Evolutionary conservation across 129 eudicot genomes (phyloP).

Genomic region (Flaveria sonorensis): DNA sequence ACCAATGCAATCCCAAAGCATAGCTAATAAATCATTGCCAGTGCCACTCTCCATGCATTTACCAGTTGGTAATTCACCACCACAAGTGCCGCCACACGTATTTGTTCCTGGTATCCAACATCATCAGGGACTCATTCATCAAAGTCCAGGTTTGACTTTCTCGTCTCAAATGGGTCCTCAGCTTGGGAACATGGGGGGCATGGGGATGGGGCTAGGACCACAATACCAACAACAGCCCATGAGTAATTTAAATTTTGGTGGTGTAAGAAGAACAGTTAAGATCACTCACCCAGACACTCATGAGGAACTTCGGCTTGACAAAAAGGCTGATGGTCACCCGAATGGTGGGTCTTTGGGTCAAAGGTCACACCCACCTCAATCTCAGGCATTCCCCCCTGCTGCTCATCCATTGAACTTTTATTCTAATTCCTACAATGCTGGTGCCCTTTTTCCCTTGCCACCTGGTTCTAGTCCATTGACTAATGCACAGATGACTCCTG

Average conservation of each 20-base stretch:
- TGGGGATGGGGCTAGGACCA: constrained; percentile 52
- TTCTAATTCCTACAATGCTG: constrained; percentile 44
- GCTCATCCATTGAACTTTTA: constrained; percentile 43
- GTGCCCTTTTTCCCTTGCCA: constrained; percentile 31
- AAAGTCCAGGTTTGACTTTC: constrained; percentile 56
- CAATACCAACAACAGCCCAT: constrained; percentile 48
- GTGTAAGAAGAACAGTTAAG: constrained; percentile 63
- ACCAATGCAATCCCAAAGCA: constrained; percentile 63
- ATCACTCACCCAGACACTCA: constrained; percentile 86
- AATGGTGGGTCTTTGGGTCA: constrained; percentile 43
- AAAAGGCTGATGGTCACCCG: not conserved
- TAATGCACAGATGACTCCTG: constrained; percentile 43
- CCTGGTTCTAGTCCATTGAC: constrained; percentile 47
- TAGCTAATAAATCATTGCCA: constrained; percentile 37
- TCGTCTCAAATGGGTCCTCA: constrained; percentile 69
- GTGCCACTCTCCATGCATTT: constrained; percentile 63
- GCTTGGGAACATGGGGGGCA: constrained; percentile 40
- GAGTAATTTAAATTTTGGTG: constrained; percentile 36
- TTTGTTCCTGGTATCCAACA: constrained; percentile 63
- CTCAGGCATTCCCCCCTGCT: constrained; percentile 54
- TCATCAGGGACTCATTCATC: constrained; percentile 76
- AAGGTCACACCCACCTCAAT: constrained; percentile 51
- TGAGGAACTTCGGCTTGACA: constrained; percentile 68
- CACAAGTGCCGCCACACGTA: constrained; percentile 56
- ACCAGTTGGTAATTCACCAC: constrained; percentile 51